Evolutionary conservation across 305 asterid genomes (phyloP).

Genomic region (Nicotiana rustica): DNA sequence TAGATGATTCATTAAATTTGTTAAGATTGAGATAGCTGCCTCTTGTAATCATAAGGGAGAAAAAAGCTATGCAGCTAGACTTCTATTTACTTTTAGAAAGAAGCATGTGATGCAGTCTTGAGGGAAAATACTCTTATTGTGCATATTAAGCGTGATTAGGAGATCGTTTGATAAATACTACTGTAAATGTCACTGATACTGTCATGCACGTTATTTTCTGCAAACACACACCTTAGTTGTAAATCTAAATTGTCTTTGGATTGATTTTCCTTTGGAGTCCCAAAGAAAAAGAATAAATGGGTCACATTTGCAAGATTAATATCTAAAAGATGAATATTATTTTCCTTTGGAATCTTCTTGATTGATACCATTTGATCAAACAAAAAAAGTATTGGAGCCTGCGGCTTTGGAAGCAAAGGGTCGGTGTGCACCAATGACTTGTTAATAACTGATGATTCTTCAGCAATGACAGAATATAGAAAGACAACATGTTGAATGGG

Average conservation of each 20-base stretch:
- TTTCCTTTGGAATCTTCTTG: not conserved
- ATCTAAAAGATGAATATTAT: not conserved
- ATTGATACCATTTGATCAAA: not conserved
- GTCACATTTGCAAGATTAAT: conserved; percentile 12
- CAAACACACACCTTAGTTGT: not conserved
- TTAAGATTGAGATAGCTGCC: not conserved
- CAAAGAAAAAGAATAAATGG: not conserved
- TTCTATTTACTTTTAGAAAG: not conserved
- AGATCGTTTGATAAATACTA: too few relatives aligned
- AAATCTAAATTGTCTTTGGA: not conserved
- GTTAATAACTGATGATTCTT: not conserved
- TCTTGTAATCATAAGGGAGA: not conserved
- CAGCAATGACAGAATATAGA: not conserved
- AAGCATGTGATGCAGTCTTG: conserved; percentile 19
- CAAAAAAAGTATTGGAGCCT: not conserved
- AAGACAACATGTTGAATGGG: not conserved
- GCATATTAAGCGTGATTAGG: too few relatives aligned
- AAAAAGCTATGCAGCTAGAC: not conserved
- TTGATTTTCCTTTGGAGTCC: not conserved
- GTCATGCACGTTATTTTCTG: too few relatives aligned
- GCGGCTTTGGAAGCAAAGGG: not conserved
- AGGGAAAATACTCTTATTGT: not conserved
- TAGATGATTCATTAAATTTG: not conserved
- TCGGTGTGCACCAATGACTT: not conserved
- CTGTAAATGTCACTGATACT: too few relatives aligned